Evolutionary conservation across 352 stramenopile genomes (phyloP), one percentile per base, ranked within the genome.

Genomic region (Peronosclerospora sorghi): DNA sequence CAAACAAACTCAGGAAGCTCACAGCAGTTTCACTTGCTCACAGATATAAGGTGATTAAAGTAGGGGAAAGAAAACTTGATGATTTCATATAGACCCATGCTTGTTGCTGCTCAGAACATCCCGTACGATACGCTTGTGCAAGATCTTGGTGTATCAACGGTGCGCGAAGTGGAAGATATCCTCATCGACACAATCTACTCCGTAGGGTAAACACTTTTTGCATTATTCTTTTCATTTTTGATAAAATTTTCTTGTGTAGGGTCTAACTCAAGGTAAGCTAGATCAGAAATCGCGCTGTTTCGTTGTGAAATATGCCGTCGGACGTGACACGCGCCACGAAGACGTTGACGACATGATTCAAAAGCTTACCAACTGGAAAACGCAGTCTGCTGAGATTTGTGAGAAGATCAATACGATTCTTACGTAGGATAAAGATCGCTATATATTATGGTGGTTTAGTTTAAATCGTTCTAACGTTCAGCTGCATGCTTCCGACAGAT

Each of bases 141-240:
- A 35, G 72, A 71, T 27, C 56, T 96, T 24, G 77, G 73, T 36
- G 69, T 96, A 18, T 42, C 66, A 15, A 82, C 73, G 14, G 68
- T 95, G 14, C 79, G 86, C 26, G 80, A 94, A 24, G 71, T 96
- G 14, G 87, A 96, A 67, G 87, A 96, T 55, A 73, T 96, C 24
- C 69, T 96, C 18, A 96, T 96, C 40, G 85, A 96, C 30, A 86
- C 81, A 17, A 96, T 96, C 30, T 96, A 96, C 62, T 89, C 82
- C 9, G 86, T 93, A 68, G 12, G 47, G n/a, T 24, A 2, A 8
- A 26, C 18, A 17, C 3, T 21, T 41, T n/a, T 7, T 19, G 3
- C 3, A 9, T 34, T 4, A 15, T 4, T 18, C 8, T 35, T n/a
- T 18, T 35, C 17, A 1, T 0, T 45, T 41, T 26, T 26, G 47